phyloP scores from a whole-genome alignment of 2,329 filamentous ascomycete species.

The Fusarium xyrophilum region DNA sequence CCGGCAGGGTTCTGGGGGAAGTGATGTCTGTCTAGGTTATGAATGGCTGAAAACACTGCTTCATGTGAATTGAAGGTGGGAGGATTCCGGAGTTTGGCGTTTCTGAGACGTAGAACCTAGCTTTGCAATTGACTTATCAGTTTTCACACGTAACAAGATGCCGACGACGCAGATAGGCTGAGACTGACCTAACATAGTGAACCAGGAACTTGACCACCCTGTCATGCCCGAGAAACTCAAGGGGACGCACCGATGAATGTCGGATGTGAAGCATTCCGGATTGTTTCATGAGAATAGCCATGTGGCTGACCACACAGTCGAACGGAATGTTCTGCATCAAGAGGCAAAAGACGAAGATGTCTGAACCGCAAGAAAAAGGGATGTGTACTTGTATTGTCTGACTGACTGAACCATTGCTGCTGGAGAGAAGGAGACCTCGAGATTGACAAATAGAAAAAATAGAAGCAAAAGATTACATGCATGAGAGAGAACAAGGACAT shows the following conservation, averaged over 20 bases:
- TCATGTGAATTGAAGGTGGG: neutral
- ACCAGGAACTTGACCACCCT: neutral
- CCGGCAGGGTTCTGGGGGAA: neutral
- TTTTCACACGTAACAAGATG: slow-evolving; percentile 1
- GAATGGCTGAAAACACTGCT: neutral
- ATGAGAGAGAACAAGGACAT: slow-evolving; percentile 45
- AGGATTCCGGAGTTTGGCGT: slow-evolving; percentile 16
- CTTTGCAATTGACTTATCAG: slow-evolving; percentile 16
- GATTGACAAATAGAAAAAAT: slow-evolving; percentile 29
- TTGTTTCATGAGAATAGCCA: slow-evolving; percentile 7
- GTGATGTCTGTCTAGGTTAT: slow-evolving; percentile 9
- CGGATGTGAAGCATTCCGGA: slow-evolving; percentile 20
- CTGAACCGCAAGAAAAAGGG: slow-evolving; percentile 28
- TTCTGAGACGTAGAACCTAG: slow-evolving; percentile 17
- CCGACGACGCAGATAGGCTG: neutral
- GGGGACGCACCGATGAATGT: neutral
- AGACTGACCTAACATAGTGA: slow-evolving; percentile 7
- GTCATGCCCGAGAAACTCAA: neutral
- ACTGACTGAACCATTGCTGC: slow-evolving; percentile 42
- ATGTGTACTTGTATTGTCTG: slow-evolving; percentile 39
- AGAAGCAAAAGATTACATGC: slow-evolving; percentile 40
- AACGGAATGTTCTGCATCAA: slow-evolving; percentile 21
- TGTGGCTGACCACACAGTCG: slow-evolving; percentile 10
- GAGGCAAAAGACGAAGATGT: slow-evolving; percentile 11
- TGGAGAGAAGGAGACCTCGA: slow-evolving; percentile 41